Evolutionary conservation across 1,284 basidiomycete genomes (phyloP).

Genomic region (Pterulicium gracile): DNA sequence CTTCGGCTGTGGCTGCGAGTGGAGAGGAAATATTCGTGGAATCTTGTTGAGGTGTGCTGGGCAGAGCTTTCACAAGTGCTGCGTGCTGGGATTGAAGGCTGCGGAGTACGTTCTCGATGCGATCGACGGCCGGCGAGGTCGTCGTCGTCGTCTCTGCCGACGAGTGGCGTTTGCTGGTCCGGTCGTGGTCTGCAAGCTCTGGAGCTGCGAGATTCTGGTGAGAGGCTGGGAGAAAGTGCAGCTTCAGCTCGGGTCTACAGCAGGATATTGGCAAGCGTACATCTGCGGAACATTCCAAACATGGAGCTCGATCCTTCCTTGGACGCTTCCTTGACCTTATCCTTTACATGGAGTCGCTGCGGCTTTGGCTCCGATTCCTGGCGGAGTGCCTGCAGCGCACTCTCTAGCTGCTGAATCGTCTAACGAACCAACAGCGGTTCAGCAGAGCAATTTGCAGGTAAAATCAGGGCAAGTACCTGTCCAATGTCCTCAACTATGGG

Average conservation of each 20-base stretch:
- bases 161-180: not conserved
- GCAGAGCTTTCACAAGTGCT: not conserved
- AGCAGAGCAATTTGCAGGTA: slow-evolving; percentile 5
- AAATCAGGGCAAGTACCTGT: slow-evolving; percentile 27
- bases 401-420: slow-evolving; percentile 33
- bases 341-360: slow-evolving; percentile 18
- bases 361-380: slow-evolving; percentile 20
- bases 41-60: not conserved
- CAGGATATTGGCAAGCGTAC: slow-evolving; percentile 20
- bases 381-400: slow-evolving; percentile 24
- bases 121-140: not conserved
- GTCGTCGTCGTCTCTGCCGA: too few species aligned
- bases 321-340: slow-evolving; percentile 36
- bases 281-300: slow-evolving; percentile 49
- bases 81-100: not conserved
- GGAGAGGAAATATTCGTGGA: not conserved
- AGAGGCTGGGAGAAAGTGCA: slow-evolving; percentile 2
- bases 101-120: not conserved
- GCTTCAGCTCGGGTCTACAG: slow-evolving; percentile 8
- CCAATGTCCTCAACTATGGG: slow-evolving; percentile 52
- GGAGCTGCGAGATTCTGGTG: not conserved
- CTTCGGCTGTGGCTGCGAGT: not conserved
- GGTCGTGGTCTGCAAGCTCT: not conserved
- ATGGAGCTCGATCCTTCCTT: slow-evolving; percentile 22
- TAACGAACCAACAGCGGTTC: slow-evolving; percentile 12